A percentile compares a stretch with the other conserved stretches of the same genome.
phyloP scores from a whole-genome alignment of 129 eudicot genomes.

The Smallanthus sonchifolius region DNA sequence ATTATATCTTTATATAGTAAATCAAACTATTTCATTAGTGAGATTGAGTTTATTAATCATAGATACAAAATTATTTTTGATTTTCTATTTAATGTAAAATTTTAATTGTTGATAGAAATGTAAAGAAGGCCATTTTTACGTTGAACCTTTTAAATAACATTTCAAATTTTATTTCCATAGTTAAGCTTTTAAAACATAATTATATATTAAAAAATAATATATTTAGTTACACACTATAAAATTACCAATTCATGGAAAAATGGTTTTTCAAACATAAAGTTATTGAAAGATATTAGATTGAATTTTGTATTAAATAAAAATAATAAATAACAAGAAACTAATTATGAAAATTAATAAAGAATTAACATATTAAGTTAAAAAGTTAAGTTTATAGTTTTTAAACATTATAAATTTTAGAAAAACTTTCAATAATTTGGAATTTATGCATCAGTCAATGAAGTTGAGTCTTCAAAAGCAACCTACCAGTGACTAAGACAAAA shows the following conservation, averaged over 20 bases:
- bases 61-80: not conserved
- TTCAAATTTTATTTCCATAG: not conserved
- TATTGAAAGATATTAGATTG: too few relatives aligned
- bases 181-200: too few relatives aligned
- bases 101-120: not conserved
- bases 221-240: too few relatives aligned
- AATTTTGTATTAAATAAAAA: not conserved
- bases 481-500: conserved; percentile 23
- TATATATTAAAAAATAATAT: too few relatives aligned
- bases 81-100: not conserved
- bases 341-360: not conserved
- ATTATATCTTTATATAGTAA: too few relatives aligned
- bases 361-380: not conserved
- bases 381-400: not conserved
- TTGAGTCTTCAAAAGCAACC: conserved; percentile 26
- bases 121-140: not conserved
- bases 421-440: not conserved
- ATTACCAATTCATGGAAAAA: too few relatives aligned
- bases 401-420: not conserved
- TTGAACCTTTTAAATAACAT: not conserved
- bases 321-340: not conserved
- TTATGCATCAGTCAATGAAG: conserved; percentile 29
- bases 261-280: too few relatives aligned
- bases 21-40: too few relatives aligned
- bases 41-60: too few relatives aligned